phyloP scores from a whole-genome alignment of 306 rosid species.

The Lupinus albus region DNA sequence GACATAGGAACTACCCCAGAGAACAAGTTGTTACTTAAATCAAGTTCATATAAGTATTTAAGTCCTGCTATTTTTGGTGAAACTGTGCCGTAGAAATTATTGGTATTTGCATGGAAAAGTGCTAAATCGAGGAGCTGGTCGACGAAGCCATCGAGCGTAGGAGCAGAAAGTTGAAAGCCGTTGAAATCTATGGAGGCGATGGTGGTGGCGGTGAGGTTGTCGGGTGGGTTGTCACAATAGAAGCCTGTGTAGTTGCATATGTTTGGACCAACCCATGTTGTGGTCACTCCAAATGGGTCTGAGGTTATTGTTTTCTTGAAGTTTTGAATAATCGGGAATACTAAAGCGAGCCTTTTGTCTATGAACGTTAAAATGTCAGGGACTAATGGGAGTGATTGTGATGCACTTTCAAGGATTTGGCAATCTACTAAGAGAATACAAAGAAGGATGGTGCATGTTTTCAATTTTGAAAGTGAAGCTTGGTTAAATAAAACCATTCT shows the following conservation, averaged over 20 bases:
- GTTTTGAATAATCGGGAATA: slow-evolving; percentile 71
- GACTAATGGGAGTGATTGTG: slow-evolving; percentile 35
- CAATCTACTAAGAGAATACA: slow-evolving; percentile 33
- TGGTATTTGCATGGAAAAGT: slow-evolving; percentile 81
- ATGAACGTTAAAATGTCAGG: slow-evolving; percentile 47
- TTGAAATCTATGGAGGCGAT: slow-evolving; percentile 79
- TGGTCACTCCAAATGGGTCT: slow-evolving; percentile 69
- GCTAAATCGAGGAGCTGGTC: slow-evolving; percentile 78
- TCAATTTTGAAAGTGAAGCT: slow-evolving; percentile 5
- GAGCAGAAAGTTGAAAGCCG: slow-evolving; percentile 64
- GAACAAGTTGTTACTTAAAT: slow-evolving; percentile 72
- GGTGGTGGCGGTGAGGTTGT: slow-evolving; percentile 64
- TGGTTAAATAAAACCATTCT: slow-evolving; percentile 31
- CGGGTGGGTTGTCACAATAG: slow-evolving; percentile 71
- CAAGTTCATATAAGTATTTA: slow-evolving; percentile 67
- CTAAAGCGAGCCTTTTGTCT: slow-evolving; percentile 59
- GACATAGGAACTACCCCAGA: slow-evolving; percentile 69
- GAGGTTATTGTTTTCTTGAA: slow-evolving; percentile 77
- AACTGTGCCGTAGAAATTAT: slow-evolving; percentile 66
- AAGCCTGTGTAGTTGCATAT: slow-evolving; percentile 79
- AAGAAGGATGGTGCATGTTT: slow-evolving; percentile 32
- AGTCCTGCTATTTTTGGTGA: slow-evolving; percentile 60
- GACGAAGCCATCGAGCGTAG: slow-evolving; percentile 74
- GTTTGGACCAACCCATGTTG: slow-evolving; percentile 75
- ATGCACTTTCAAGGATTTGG: slow-evolving; percentile 31